Evolutionary conservation across 2,329 filamentous ascomycete genomes (phyloP), one percentile per base, ranked within the genome.

Genomic region (Alternaria sp.): DNA sequence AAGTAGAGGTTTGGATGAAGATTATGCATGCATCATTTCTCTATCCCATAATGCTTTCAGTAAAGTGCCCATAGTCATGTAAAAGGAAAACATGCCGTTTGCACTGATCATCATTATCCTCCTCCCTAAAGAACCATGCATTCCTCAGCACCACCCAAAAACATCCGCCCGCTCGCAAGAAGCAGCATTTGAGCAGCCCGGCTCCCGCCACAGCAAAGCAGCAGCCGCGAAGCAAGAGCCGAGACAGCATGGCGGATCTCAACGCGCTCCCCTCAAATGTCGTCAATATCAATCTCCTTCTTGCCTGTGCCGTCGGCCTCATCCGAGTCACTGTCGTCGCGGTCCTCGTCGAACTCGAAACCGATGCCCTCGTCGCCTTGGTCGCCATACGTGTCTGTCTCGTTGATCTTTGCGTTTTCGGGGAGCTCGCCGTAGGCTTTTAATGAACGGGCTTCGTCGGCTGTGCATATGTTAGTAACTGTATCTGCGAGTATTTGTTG

Each of bases 361-460:
- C 95, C 95, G 83, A 91, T 92, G 76, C 97, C 76, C 80, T 95
- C 94, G 79, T 96, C 90, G 80, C 93, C 93, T 79, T 93, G 91
- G 80, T 93, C 91, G 75, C 92, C 87, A 77, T 88, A 96, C 46
- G 92, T 96, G 81, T 98, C 95, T 66, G 93, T 97, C 87, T 99
- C 95, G 88, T 99, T 99, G 88, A 99, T 99, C 90, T 98, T 98
- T 79, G 95, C 95, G 75, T 88, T 91, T 83, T 98, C 95, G 70
- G 95, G 95, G 61, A 99, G 85, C 82, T 99, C 95, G 80, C 95
- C 95, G 81, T 98, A 98, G 63, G 93, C 92, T 84, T 98, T 98
- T 75, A 99, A 87, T 69, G 88, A 91, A 77, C 95, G 90, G 73
- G 95, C 95, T 84, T 98, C 95, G 77, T 99, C 95, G 82, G 77